These are phyloP conservation scores for Guyanaporus albipodus DNA, from an alignment of 768 basidiomycete genomes.

Conservation along the genomic window DNA sequence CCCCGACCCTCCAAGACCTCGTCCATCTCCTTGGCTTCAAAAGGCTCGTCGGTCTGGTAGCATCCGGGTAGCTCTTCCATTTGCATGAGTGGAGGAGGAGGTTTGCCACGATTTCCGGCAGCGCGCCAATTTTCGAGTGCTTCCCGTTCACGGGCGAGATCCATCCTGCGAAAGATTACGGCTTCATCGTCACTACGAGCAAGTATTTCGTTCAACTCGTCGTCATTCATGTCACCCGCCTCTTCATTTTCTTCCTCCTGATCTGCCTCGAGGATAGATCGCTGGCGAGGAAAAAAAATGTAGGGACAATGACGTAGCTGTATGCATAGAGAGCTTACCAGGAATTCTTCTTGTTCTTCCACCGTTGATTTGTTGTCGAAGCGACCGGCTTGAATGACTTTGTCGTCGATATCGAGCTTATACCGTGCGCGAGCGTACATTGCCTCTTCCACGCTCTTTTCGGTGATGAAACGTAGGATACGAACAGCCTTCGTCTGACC, in stretches of 20 bases:
- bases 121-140: conserved; percentile 63
- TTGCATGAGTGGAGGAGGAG: conserved; percentile 72
- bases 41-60: conserved; percentile 82
- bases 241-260: conserved; percentile 89
- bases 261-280: conserved; percentile 85
- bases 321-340: conserved; percentile 47
- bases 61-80: conserved; percentile 90
- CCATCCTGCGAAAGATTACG: conserved; percentile 76
- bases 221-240: conserved; percentile 88
- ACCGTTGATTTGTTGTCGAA: conserved; percentile 99
- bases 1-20: conserved; percentile 71
- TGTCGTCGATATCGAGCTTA: conserved; percentile 98
- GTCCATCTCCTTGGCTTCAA: conserved; percentile 58
- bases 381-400: conserved; percentile 98
- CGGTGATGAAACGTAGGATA: conserved; percentile 94
- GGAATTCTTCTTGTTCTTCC: conserved; percentile 94
- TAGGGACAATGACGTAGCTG: background rate
- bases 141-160: conserved; percentile 72
- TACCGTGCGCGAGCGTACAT: conserved; percentile 93
- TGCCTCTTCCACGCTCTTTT: conserved; percentile 97
- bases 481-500: conserved; percentile 98
- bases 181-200: conserved; percentile 80
- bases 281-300: conserved; percentile 41
- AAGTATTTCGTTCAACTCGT: conserved; percentile 91
- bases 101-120: conserved; percentile 71